A percentile compares a stretch with the other conserved stretches of the same genome.
Conservation (phyloP, 1,284 basidiomycete species). For the Cutaneotrichosporon sp. region DNA sequence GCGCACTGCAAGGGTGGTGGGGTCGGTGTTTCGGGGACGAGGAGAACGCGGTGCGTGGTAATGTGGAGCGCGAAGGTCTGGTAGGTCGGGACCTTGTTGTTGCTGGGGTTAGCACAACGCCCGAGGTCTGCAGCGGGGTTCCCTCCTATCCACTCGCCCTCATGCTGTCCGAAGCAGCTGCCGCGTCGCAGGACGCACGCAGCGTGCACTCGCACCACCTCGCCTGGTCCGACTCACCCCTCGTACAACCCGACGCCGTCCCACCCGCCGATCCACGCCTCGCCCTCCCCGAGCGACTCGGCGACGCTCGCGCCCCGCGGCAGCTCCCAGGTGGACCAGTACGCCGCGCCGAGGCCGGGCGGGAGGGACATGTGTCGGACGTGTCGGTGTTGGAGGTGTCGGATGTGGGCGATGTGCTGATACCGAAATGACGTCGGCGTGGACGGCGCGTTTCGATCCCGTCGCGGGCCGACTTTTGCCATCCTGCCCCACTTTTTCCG, state of each 20-base stretch:
- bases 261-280: slow-evolving; percentile 70
- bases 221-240: no score
- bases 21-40: slow-evolving; percentile 55
- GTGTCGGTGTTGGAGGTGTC: no score
- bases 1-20: slow-evolving; percentile 58
- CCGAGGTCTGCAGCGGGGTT: no score
- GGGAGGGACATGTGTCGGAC: slow-evolving; percentile 11
- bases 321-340: slow-evolving; percentile 14
- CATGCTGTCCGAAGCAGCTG: no score
- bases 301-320: slow-evolving; percentile 18
- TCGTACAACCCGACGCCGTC: slow-evolving; percentile 85
- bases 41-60: slow-evolving; percentile 71
- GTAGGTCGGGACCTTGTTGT: slow-evolving; percentile 68
- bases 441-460: not conserved
- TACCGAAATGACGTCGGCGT: not conserved
- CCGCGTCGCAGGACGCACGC: no score
- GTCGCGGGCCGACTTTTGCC: not conserved
- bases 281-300: slow-evolving; percentile 61
- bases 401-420: not conserved
- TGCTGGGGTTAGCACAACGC: slow-evolving; percentile 62
- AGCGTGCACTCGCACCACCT: no score
- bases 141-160: no score
- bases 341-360: slow-evolving; percentile 8
- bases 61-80: slow-evolving; percentile 71
- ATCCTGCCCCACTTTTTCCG: no score